Conservation (phyloP, 2,329 filamentous ascomycete genomes). For the Ambrosiella xylebori region DNA sequence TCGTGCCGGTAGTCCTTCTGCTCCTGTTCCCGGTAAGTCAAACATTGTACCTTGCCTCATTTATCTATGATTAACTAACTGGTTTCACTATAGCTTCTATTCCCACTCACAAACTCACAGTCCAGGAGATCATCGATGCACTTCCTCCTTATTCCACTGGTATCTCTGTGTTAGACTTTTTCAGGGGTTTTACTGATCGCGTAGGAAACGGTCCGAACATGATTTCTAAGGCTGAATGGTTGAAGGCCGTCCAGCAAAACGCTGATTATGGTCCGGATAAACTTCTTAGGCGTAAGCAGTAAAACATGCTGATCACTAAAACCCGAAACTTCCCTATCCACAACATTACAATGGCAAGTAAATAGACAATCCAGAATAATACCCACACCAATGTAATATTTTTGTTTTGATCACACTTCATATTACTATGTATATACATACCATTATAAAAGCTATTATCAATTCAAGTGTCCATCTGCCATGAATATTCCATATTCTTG, state of each 20-base stretch:
- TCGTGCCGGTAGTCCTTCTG: conserved; percentile 41
- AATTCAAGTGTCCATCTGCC: conserved; percentile 81
- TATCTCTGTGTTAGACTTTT: conserved; percentile 35
- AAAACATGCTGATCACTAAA: background rate
- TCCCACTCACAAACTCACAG: conserved; percentile 22
- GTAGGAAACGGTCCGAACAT: conserved; percentile 34
- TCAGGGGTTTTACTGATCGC: conserved; percentile 36
- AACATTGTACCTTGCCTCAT: background rate
- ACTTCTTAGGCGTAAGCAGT: conserved; percentile 27
- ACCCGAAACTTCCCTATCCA: too few relatives aligned
- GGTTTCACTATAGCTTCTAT: conserved; percentile 18
- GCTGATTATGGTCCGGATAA: conserved; percentile 38
- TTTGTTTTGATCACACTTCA: background rate
- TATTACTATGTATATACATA: background rate
- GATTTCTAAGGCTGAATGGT: conserved; percentile 38
- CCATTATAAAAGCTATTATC: background rate
- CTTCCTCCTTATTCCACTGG: conserved; percentile 33
- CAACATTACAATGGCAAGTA: background rate
- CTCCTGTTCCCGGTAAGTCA: conserved; percentile 21
- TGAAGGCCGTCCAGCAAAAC: conserved; percentile 39
- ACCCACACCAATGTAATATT: too few relatives aligned
- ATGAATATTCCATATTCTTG: conserved; percentile 71
- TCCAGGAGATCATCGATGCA: conserved; percentile 36
- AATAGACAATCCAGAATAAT: background rate
- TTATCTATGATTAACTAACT: conserved; percentile 5